Base-by-base conservation (phyloP, 495 filamentous ascomycete species). In the Emericellopsis terricola region DNA sequence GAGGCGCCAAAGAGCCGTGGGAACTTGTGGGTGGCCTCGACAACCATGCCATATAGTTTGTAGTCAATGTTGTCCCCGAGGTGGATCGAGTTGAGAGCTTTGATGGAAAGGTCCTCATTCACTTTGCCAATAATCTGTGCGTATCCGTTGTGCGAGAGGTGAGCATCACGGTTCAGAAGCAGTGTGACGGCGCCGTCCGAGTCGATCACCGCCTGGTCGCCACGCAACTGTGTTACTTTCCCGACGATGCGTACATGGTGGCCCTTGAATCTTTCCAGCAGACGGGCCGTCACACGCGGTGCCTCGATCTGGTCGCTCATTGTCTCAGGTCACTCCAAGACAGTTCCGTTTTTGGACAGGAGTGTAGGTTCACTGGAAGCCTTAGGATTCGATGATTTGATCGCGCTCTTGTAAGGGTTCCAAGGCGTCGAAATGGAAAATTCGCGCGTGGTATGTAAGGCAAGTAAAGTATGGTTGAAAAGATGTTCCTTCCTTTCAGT, bases 61-160 rank as follows among this genome's bases (percentile, higher is more conserved):
- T 32, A 18, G 20, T 38, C 36, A 34, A 82, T 65, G 41, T 66
- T 60, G 9, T 44, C 68, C 17, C 87, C 87, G 52, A 91, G 79
- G 55, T 96, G 87, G 34, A 69, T 71, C 9, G 75, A 71, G 29
- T 62, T 77, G 29, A 91, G 57, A 26, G 83, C 76, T 44, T 76
- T 77, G 29, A 97, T 52, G 11, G 69, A 71, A 27, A 89, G 56
- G 45, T 91, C 84, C 42, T 62, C 60, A 42, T 84, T 75, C 36
- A 97, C 86, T 55, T 89, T 94, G 34, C 85, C 91, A 28, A 96
- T 76, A 39, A 97, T 57, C 57, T 97, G 91, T 13, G 79, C 75
- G 29, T 79, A 69, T 51, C 81, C 82, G 33, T 80, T 76, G 49
- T 81, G 64, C 33, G 70, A 63, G 26, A 96, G 57, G 51, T 92